These are phyloP conservation scores for Bremia lactucae DNA, from an alignment of 352 stramenopile species.

Conservation along the genomic window DNA sequence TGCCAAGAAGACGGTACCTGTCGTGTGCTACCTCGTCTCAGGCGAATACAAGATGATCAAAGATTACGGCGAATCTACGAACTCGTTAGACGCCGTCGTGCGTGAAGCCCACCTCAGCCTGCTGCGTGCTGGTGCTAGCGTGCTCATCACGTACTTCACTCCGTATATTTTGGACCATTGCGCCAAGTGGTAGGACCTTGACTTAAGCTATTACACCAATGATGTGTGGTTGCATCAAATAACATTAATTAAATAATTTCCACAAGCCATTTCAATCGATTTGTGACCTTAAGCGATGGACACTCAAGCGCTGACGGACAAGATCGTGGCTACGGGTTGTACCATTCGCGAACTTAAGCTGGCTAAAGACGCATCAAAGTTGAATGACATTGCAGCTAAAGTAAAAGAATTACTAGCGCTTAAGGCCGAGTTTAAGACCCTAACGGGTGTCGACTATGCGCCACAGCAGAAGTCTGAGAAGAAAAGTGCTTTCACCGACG, in stretches of 20 bases:
- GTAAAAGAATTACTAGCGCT: slow-evolving; percentile 57
- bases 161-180: slow-evolving; percentile 80
- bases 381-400: slow-evolving; percentile 28
- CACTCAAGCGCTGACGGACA: slow-evolving; percentile 27
- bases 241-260: too few relatives aligned
- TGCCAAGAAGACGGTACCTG: slow-evolving; percentile 86
- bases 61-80: slow-evolving; percentile 80
- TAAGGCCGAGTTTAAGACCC: slow-evolving; percentile 71
- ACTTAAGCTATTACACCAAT: too few relatives aligned
- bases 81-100: slow-evolving; percentile 78
- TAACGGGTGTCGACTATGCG: slow-evolving; percentile 63
- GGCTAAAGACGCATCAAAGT: slow-evolving; percentile 49
- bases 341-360: slow-evolving; percentile 78
- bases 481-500: slow-evolving; percentile 14
- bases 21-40: slow-evolving; percentile 98
- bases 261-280: too few relatives aligned
- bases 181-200: slow-evolving; percentile 72
- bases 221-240: too few relatives aligned
- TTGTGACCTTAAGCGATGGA: too few relatives aligned
- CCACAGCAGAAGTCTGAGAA: slow-evolving; percentile 32
- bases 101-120: slow-evolving; percentile 71
- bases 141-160: slow-evolving; percentile 98
- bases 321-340: slow-evolving; percentile 65
- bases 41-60: slow-evolving; percentile 99
- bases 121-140: slow-evolving; percentile 89